Evolutionary conservation across 441 rosid genomes (phyloP), one percentile per base, ranked within the genome.

Genomic region (Brassica balearica): DNA sequence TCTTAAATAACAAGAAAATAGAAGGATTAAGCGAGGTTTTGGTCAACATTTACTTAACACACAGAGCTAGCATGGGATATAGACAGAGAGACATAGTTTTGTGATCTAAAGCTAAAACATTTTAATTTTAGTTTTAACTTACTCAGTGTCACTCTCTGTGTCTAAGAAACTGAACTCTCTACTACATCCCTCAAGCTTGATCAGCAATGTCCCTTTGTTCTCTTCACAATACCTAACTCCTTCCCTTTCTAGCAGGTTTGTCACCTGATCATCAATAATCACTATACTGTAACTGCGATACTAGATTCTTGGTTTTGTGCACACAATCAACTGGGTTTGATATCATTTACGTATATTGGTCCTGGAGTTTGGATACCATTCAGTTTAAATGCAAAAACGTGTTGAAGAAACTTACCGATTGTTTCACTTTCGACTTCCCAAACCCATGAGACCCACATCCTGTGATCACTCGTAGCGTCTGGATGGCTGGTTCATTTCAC

Each of bases 351-450:
- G n/a, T n/a, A n/a, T n/a, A n/a, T n/a, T n/a, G n/a, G n/a, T n/a
- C n/a, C n/a, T 48, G 12, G 38, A 69, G 29, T 6, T 64, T 46
- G 32, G 1, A 29, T 29, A 29, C 34, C 34, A 29, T 29, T 29
- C 0, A 29, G 34, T 29, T 29, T 1, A 29, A 29, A 29, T 29
- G 34, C 0, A 1, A 29, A 1, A 29, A 1, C 10, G 0, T 17
- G 10, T 19, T 14, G 8, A 32, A 55, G 70, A 80, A 19, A 27
- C 88, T 61, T 88, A 95, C 99, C 86, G 92, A 84, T 74, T 92
- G 95, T 84, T 95, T 95, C 78, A 95, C 80, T 84, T 90, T 90
- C 8, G 97, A 90, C 84, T 91, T 92, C 61, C 99, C 97, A 38
- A 84, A 65, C 63, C 97, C 97, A 74, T 86, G 90, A 7, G 87